Conservation (phyloP, 768 basidiomycete genomes). For the Serpula lacrymans region DNA sequence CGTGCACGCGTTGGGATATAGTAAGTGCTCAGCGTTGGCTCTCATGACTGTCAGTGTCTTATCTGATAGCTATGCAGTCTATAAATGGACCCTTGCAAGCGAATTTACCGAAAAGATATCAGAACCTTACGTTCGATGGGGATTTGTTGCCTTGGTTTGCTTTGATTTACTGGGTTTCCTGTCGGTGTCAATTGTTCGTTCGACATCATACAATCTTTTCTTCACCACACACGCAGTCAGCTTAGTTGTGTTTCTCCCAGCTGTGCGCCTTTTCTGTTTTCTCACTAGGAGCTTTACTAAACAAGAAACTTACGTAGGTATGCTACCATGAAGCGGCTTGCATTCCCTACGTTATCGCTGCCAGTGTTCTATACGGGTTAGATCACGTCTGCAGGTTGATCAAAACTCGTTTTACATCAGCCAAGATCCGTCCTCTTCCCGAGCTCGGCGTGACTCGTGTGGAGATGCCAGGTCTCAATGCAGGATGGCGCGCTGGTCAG, state of each 20-base stretch:
- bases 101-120: constrained; percentile 8
- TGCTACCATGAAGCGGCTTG: constrained; percentile 22
- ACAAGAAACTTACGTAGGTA: constrained; percentile 11
- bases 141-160: constrained; percentile 31
- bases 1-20: constrained; percentile 39
- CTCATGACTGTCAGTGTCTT: neutral
- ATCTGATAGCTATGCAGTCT: constrained; percentile 16
- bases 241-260: constrained; percentile 36
- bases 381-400: constrained; percentile 45
- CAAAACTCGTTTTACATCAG: constrained; percentile 43
- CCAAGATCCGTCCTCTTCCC: constrained; percentile 42
- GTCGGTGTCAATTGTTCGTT: constrained; percentile 39
- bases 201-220: constrained; percentile 43
- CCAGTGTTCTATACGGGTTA: constrained; percentile 36
- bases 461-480: constrained; percentile 39
- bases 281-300: constrained; percentile 10
- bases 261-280: constrained; percentile 21
- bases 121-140: constrained; percentile 22
- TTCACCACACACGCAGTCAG: constrained; percentile 39
- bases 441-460: constrained; percentile 46
- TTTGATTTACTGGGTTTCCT: constrained; percentile 36
- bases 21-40: constrained; percentile 20
- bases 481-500: constrained; percentile 59
- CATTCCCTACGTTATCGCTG: constrained; percentile 40
- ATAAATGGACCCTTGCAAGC: constrained; percentile 24